Percentiles rank a stretch among this genome's conserved stretches.
Conservation (phyloP, 345 rosid genomes). For the Eucalyptus camaldulensis region DNA sequence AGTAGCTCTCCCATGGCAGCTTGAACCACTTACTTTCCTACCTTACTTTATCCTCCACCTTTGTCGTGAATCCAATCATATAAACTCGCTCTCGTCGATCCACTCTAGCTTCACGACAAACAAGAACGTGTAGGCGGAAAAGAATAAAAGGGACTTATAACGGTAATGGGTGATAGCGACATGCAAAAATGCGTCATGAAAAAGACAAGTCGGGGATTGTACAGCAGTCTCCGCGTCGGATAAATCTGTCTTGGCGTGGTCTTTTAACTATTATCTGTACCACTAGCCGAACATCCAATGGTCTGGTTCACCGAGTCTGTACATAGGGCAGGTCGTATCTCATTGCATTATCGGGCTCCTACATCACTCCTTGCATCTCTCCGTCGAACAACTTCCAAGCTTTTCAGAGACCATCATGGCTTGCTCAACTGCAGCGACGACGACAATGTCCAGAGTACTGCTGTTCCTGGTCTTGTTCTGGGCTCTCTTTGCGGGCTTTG, state of each 20-base stretch:
- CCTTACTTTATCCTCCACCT: neutral
- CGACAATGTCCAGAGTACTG: neutral
- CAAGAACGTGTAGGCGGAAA: neutral
- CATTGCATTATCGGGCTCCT: neutral
- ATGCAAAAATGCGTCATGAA: neutral
- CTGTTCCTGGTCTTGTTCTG: neutral
- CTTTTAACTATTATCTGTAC: neutral
- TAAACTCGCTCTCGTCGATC: too few relatives aligned
- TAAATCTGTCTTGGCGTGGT: neutral
- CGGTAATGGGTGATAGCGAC: neutral
- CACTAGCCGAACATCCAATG: neutral
- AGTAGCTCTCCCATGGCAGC: neutral
- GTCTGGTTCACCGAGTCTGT: neutral
- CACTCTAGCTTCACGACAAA: too few relatives aligned
- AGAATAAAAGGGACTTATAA: neutral
- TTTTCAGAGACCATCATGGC: neutral
- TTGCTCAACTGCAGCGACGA: neutral
- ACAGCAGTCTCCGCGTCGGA: neutral
- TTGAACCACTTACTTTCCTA: neutral
- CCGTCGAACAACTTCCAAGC: neutral
- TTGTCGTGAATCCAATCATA: neutral
- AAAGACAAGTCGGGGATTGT: neutral
- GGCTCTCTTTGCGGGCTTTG: neutral
- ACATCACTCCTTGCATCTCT: neutral
- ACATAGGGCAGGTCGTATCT: neutral